Percentiles rank a stretch among this genome's conserved stretches.
phyloP scores from a whole-genome alignment of 495 filamentous ascomycete species.

The Hyaloscypha hepaticicola region DNA sequence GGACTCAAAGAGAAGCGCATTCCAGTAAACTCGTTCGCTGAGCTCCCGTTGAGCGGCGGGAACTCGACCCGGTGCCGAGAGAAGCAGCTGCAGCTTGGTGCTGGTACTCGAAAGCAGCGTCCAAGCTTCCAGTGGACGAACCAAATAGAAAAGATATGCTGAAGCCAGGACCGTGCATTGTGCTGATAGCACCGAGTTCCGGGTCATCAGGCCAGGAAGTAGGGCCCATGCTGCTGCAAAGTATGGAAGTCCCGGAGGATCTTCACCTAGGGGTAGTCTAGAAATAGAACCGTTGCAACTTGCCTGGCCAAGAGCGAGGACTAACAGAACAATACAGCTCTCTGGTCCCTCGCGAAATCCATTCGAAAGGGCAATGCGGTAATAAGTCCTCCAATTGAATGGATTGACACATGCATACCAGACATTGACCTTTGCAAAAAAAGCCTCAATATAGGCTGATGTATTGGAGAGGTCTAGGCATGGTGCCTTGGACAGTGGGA shows the following conservation, averaged over 20 bases:
- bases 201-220: constrained; percentile 73
- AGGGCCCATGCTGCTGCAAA: constrained; percentile 79
- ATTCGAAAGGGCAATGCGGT: constrained; percentile 66
- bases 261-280: constrained; percentile 62
- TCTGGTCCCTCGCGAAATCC: constrained; percentile 75
- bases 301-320: constrained; percentile 73
- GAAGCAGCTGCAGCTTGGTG: constrained; percentile 75
- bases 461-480: constrained; percentile 73
- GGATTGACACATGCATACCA: constrained; percentile 88
- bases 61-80: constrained; percentile 67
- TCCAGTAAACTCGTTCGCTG: constrained; percentile 79
- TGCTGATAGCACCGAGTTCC: constrained; percentile 69
- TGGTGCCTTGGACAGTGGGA: constrained; percentile 59
- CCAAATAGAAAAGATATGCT: constrained; percentile 80
- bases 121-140: constrained; percentile 80
- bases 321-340: constrained; percentile 79
- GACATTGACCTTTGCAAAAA: constrained; percentile 76
- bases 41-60: constrained; percentile 68
- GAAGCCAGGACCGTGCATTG: constrained; percentile 78
- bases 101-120: constrained; percentile 74
- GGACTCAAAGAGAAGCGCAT: constrained; percentile 76
- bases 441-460: constrained; percentile 69
- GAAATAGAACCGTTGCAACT: constrained; percentile 72
- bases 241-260: constrained; percentile 75
- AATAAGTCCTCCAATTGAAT: constrained; percentile 76